Base-by-base conservation (phyloP, 129 eudicot species). In the Flaveria trinervia region DNA sequence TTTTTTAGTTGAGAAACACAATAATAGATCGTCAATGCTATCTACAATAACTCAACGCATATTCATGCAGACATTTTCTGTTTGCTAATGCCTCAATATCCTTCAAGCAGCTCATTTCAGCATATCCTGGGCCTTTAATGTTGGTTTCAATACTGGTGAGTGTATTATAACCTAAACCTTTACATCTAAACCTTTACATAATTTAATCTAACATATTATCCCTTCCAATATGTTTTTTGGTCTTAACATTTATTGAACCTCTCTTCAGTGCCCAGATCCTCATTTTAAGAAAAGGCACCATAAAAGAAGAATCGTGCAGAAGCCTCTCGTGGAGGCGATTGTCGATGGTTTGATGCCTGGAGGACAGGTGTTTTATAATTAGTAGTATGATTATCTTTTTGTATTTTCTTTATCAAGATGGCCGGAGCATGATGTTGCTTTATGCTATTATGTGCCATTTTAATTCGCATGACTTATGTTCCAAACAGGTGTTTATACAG, bases 201-300 rank as follows among this genome's bases (percentile, higher is more conserved):
- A 64, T 62, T 65, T 13, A 52, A 7, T 20, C 48, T 18, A 65
- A 75, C 60, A 28, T 55, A 26, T 74, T 41, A 9, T 73, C 43
- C 43, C 13, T 25, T 33, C 66, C 17, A 54, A 26, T 56, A 3
- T 17, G 20, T 2, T 57, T 70, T 15, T 51, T 43, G 17, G n/a
- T 65, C 33, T 65, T 65, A 39, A 51, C 57, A 54, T 5, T 64
- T 52, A 54, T 52, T 28, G n/a, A 44, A 59, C 50, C 4, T 71
- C 9, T 73, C 26, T 84, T 83, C 90, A 95, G 99, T 95, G 99
- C 69, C 99, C 99, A 54, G 99, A 95, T 85, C 99, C 99, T 66
- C 97, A 95, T 81, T 95, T 95, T 78, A 95, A 95, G 87, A 91
- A 86, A 71, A 86, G 77, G 71, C 90, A 95, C 75, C 96, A 85